A percentile compares a stretch with the other conserved stretches of the same genome.
Evolutionary conservation across 2,329 filamentous ascomycete species (phyloP).

Genomic region (Cytospora piceicola): DNA sequence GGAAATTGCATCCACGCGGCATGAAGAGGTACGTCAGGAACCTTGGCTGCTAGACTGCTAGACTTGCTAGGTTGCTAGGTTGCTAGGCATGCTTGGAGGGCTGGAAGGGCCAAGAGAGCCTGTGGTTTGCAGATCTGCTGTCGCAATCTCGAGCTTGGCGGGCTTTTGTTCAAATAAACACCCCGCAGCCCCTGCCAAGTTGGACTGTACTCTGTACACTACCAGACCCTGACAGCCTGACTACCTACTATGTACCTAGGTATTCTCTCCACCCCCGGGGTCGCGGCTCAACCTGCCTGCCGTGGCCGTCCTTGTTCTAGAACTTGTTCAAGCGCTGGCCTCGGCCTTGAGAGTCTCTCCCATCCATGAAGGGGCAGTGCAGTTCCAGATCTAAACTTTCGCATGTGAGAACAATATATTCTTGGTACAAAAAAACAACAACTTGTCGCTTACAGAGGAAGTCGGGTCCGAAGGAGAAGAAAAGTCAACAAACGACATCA

Average conservation of each 20-base stretch:
- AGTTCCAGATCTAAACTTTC: background rate
- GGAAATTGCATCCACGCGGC: background rate
- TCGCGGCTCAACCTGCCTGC: background rate
- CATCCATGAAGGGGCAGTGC: background rate
- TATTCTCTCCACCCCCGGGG: background rate
- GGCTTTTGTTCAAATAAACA: background rate
- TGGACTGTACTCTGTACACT: too few species aligned
- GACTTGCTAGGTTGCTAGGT: too few species aligned
- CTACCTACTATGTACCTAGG: too few species aligned
- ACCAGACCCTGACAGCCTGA: too few species aligned
- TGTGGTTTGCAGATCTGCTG: background rate
- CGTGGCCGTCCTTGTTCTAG: background rate
- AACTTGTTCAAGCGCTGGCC: background rate
- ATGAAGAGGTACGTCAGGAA: background rate
- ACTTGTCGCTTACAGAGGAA: background rate
- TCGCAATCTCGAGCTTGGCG: background rate
- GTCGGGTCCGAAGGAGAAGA: background rate
- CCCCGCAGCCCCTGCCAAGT: background rate
- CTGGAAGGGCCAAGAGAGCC: background rate
- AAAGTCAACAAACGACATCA: background rate
- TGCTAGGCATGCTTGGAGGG: too few species aligned
- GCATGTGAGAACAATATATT: background rate
- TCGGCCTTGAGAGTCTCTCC: background rate
- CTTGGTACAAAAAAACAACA: background rate
- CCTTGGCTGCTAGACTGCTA: background rate